A percentile compares a stretch with the other conserved stretches of the same genome.
phyloP scores from a whole-genome alignment of 768 basidiomycete genomes.

The Amanita rimosa region DNA sequence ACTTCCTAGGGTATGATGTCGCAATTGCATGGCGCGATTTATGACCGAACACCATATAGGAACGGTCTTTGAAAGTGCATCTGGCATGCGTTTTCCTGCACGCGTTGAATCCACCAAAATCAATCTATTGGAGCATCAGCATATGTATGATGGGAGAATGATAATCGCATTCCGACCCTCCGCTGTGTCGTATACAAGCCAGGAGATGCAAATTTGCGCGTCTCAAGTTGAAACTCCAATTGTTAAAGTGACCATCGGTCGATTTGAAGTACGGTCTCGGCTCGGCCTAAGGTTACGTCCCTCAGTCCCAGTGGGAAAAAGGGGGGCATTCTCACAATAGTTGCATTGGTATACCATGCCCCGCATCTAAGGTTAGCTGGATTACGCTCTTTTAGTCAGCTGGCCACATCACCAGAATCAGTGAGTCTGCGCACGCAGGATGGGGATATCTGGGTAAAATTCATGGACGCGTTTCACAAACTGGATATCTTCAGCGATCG shows the following conservation, averaged over 20 bases:
- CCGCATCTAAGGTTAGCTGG: conserved; percentile 90
- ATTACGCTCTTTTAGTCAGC: background rate
- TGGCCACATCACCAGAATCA: background rate
- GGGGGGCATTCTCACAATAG: conserved; percentile 29
- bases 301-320: background rate
- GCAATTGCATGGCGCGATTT: conserved; percentile 47
- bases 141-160: background rate
- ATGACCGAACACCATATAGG: conserved; percentile 93
- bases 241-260: conserved; percentile 76
- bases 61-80: conserved; percentile 86
- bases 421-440: conserved; percentile 34
- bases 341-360: conserved; percentile 83
- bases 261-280: conserved; percentile 74
- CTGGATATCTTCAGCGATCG: conserved; percentile 62
- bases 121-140: conserved; percentile 33
- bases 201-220: conserved; percentile 79
- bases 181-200: conserved; percentile 34
- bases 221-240: conserved; percentile 79
- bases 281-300: conserved; percentile 15
- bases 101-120: conserved; percentile 89
- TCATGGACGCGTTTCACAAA: conserved; percentile 53
- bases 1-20: background rate
- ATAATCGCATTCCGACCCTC: conserved; percentile 39
- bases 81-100: conserved; percentile 88
- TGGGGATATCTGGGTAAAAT: conserved; percentile 30